Evolutionary conservation across 352 stramenopile species (phyloP), one percentile per base, ranked within the genome.

Genomic region (Paralagenidium karlingii): DNA sequence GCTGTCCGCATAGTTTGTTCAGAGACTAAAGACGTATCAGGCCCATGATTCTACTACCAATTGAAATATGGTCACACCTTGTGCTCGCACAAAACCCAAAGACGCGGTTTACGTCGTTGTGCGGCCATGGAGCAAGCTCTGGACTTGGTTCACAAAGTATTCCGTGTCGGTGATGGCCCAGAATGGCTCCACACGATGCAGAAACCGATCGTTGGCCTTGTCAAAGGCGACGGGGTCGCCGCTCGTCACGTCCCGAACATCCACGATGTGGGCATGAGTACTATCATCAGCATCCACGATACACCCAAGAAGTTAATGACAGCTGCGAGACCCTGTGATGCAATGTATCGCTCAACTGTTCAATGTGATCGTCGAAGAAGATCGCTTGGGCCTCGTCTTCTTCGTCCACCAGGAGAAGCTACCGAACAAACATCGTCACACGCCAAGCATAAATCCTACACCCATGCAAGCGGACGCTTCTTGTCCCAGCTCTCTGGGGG

Each of bases 341-440:
- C 16, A 8, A 28, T 6, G n/a, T 13, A 5, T 24, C 41, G 41
- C 40, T n/a, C 45, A n/a, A n/a, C n/a, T n/a, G n/a, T 34, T 89
- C 70, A 31, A 89, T 78, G 45, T 89, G 76, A 43, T 89, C 74
- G 38, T 89, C 76, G 43, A 87, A 79, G 45, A 87, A 89, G 21
- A 84, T 54, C 18, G 38, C 38, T 8, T 53, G 38, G 5, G 42
- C 44, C 9, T 44, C 18, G 5, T 34, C 25, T 1, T 56, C 16
- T 0, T 68, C 49, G 10, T 77, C 48, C 9, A 89, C 46, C 0
- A 89, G 48, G 44, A 88, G 48, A 20, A 86, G 41, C 45, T 86
- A n/a, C n/a, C n/a, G n/a, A n/a, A n/a, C n/a, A n/a, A n/a, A n/a
- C n/a, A 16, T 13, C 16, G 28, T 16, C 13, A 16, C 28, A 33